Base-by-base conservation (phyloP, 768 basidiomycete species). In the Rhodotorula diobovata region DNA sequence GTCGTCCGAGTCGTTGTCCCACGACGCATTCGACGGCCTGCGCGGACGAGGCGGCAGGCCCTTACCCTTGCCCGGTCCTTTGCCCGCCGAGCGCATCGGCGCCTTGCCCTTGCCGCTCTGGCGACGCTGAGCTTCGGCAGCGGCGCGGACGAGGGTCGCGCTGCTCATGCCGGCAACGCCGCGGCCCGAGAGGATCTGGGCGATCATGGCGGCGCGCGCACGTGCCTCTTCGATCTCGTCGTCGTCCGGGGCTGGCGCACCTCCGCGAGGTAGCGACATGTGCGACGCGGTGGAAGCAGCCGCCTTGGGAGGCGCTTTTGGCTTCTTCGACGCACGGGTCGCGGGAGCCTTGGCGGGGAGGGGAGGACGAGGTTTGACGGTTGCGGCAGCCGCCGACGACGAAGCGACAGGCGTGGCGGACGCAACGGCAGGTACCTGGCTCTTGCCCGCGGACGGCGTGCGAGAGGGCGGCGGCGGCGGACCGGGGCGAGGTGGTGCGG, bases 61-160 rank as follows among this genome's bases (percentile, higher is more conserved):
- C 34, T 71, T 71, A 8, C 70, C 70, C 48, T 71, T 71, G 11
- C 70, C 70, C 0, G 61, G 65, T 4, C 54, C 70, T 28, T 71
- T 71, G 14, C 70, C 70, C 1, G 55, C 51, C 18, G 61, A 18
- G 7, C 58, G 45, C n/a, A 60, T 35, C 35, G 30, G 46, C 32
- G n/a, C 55, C 59, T 45, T 48, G 37, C 57, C 39, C 54, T 59
- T 67, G 9, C 70, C 63, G 30, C 65, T 65, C 32, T 55, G 25
- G 28, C 21, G 48, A 7, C 61, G 35, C 37, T 66, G 46, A 41
- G 55, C 60, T 21, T 43, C 32, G 12, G 58, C 48, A 0, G 58
- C 57, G 1, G 48, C 65, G 14, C 28, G 35, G 6, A 39, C 41
- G 39, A 56, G 61, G 39, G 35, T 54, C 39, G 23, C 48, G 18